Base-by-base conservation (phyloP, 202 grass and related monocot genomes). In the Eragrostis tef region DNA sequence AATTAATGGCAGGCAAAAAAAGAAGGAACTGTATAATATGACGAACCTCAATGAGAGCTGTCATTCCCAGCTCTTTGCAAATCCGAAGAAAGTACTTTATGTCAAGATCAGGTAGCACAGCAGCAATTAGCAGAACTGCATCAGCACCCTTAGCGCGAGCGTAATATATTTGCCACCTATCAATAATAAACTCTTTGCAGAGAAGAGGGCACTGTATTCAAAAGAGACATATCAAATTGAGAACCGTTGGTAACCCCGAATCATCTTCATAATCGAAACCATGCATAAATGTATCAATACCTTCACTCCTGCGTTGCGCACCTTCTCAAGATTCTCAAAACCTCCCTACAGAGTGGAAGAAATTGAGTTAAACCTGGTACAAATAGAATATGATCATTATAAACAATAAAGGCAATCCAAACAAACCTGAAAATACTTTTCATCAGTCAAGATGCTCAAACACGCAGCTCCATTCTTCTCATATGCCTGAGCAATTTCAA, bases 371-470 rank as follows among this genome's bases (percentile, higher is more conserved):
- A 75, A 10, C 17, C 16, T 14, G 65, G 62, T 39, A 57, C 36
- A 68, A 21, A 60, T 50, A 52, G 47, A n/a, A 67, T 79, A 63
- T 36, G 27, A 66, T 66, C n/a, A 8, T 9, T 16, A 82, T 26
- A 83, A 36, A 43, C 9, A 91, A 45, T n/a, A 80, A 57, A 64
- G 9, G 2, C 51, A 34, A 77, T 51, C 8, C 25, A 87, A 70
- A 91, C 42, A 67, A 62, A 94, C 95, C 88, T 98, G 87, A 88
- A 98, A 98, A 59, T 93, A 64, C 29, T 98, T 98, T 71, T 91
- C 75, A 77, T 98, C 92, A 12, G 95, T 98, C 90, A 98, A 94
- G 78, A 98, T 94, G 87, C 95, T 98, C 79, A 98, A 86, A 87
- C 95, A 98, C 4, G 95, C 92, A 74, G 95, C 95, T 80, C 95